Evolutionary conservation across 2,329 filamentous ascomycete genomes (phyloP), one percentile per base, ranked within the genome.

Genomic region (Ophiostoma australiae): DNA sequence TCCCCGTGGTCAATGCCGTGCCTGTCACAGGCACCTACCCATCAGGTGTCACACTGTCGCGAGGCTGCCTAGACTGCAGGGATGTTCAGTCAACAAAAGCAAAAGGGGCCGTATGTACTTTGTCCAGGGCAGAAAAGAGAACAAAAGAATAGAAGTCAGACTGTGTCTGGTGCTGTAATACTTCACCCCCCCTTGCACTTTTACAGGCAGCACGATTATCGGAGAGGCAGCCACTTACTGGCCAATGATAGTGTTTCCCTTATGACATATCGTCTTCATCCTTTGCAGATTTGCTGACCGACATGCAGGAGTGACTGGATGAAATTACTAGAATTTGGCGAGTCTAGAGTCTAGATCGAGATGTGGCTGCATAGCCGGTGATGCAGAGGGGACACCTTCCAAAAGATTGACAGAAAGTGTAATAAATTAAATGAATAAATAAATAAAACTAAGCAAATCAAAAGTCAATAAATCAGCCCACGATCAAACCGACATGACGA

Each of bases 171-270:
- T 27, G 10, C 27, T 11, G 52, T 27, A n/a, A 27, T 8, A 58
- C 52, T 58, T 23, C 7, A 55, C n/a, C 6, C 15, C 41, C 41
- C 48, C 10, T 27, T 58, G 23, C n/a, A 20, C 1, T 20, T 48
- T 58, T 23, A 58, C 52, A 58, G 52, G 52, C 52, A 58, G 52
- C 52, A 58, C 27, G 52, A 15, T 58, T 27, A 23, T 58, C 52
- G 23, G n/a, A 58, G 52, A 58, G 52, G 52, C 52, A 58, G 52
- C 52, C 52, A 31, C 27, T 27, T 31, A 58, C 52, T 13, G 52
- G 1, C 52, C 52, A 58, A 58, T 58, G 10, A 15, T 13, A 27
- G 48, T n/a, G 44, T 48, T 48, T 17, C 7, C 17, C 44, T 48
- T 48, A 10, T 44, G 3, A 13, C 44, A n/a, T 48, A 3, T 44